Conservation (phyloP, 1,284 basidiomycete genomes). For the Cutaneotrichosporon cutaneum region DNA sequence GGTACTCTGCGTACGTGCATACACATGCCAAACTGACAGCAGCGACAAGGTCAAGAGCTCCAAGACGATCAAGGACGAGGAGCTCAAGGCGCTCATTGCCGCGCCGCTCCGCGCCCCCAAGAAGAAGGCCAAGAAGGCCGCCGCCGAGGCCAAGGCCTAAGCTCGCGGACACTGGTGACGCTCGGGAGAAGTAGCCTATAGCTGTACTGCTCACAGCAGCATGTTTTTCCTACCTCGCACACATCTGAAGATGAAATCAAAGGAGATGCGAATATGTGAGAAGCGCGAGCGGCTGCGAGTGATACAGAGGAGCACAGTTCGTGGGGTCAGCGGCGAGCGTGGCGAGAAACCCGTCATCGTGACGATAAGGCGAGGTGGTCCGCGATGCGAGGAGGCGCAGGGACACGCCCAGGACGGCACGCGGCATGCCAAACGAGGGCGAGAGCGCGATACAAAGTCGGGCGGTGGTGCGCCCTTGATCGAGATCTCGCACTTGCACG, state of each 20-base stretch:
- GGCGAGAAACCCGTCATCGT: too few relatives aligned
- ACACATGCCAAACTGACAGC: conserved; percentile 1
- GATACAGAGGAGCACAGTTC: background rate
- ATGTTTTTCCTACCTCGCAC: conserved; percentile 1
- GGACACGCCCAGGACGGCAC: too few relatives aligned
- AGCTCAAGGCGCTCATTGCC: conserved; percentile 72
- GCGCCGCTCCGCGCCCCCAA: conserved; percentile 82
- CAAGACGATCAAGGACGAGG: conserved; percentile 83
- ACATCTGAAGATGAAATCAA: background rate
- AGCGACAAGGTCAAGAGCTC: conserved; percentile 69
- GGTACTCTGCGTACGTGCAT: conserved; percentile 73
- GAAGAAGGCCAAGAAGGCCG: conserved; percentile 80
- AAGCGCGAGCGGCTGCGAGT: background rate
- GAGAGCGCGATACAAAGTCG: too few relatives aligned
- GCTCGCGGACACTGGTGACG: background rate
- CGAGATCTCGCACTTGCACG: too few relatives aligned
- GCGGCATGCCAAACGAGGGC: too few relatives aligned
- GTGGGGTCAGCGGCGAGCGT: too few relatives aligned
- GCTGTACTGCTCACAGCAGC: conserved; percentile 10
- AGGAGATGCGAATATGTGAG: background rate
- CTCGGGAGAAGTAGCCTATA: conserved; percentile 1
- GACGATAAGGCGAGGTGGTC: too few relatives aligned
- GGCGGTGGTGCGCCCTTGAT: too few relatives aligned
- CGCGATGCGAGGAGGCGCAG: too few relatives aligned
- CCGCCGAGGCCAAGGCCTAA: conserved; percentile 32